These are phyloP conservation scores for Lepiota venenata DNA, from an alignment of 768 basidiomycete genomes.

Conservation along the genomic window DNA sequence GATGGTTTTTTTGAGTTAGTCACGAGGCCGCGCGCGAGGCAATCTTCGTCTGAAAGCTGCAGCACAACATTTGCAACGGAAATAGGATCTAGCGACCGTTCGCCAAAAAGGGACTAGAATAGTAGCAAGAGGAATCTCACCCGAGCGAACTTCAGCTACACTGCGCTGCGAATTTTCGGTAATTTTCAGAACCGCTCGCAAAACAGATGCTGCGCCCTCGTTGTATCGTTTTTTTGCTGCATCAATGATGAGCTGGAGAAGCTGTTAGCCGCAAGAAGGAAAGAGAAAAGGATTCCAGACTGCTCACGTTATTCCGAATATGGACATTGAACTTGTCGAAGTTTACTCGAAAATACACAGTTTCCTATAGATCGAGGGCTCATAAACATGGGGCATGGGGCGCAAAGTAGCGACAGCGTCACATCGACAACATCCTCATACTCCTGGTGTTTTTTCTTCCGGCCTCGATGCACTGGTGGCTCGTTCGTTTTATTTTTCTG, in stretches of 20 bases:
- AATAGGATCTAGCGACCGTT: constrained; percentile 48
- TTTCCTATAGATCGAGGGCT: constrained; percentile 41
- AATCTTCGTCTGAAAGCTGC: constrained; percentile 59
- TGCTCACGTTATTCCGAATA: constrained; percentile 77
- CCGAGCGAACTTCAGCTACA: constrained; percentile 61
- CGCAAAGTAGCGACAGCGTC: constrained; percentile 21
- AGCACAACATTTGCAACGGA: constrained; percentile 62
- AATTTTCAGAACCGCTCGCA: constrained; percentile 67
- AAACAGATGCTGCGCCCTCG: constrained; percentile 62
- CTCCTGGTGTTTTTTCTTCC: constrained; percentile 39
- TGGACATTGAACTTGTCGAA: constrained; percentile 84
- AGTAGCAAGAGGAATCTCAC: constrained; percentile 29
- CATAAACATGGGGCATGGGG: constrained; percentile 9
- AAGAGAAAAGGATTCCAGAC: not conserved
- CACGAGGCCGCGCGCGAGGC: constrained; percentile 61
- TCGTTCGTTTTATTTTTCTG: constrained; percentile 61
- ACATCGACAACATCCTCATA: constrained; percentile 71
- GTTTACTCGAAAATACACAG: constrained; percentile 82
- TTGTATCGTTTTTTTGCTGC: constrained; percentile 84
- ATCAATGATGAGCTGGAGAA: constrained; percentile 64
- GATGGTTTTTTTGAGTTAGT: constrained; percentile 54
- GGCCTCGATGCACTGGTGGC: constrained; percentile 17
- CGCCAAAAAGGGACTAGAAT: not conserved
- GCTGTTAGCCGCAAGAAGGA: constrained; percentile 4
- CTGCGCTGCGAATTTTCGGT: constrained; percentile 63